Conservation (phyloP, 192 early-diverging fungal species). For the Gonapodya prolifera region DNA sequence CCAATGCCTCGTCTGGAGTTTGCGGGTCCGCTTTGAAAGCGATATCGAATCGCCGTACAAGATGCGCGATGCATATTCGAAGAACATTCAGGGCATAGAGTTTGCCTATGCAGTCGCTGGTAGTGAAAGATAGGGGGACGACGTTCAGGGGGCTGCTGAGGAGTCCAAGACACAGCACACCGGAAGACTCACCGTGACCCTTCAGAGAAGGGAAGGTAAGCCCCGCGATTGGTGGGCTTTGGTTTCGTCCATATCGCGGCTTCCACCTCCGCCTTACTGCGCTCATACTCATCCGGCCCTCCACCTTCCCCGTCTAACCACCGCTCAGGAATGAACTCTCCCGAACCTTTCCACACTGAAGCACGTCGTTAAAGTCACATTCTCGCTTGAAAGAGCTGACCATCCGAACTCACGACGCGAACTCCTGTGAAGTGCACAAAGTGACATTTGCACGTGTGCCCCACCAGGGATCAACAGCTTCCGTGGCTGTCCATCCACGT, state of each 20-base stretch:
- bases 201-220: not conserved
- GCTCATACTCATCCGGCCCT: not conserved
- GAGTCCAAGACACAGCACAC: not conserved
- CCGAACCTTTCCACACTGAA: not conserved
- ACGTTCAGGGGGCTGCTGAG: not conserved
- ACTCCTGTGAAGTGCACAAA: not conserved
- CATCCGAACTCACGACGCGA: not conserved
- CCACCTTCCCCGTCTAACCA: not conserved
- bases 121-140: not conserved
- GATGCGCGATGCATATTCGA: not conserved
- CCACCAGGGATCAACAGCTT: not conserved
- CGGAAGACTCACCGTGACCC: not conserved
- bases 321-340: not conserved
- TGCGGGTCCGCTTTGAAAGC: not conserved
- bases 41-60: not conserved
- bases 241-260: not conserved
- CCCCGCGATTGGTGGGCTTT: not conserved
- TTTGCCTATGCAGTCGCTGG: not conserved
- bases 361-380: not conserved
- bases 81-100: not conserved
- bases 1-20: not conserved
- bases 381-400: not conserved
- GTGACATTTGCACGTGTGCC: not conserved
- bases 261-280: not conserved
- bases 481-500: not conserved